Evolutionary conservation across 148 eudicot genomes (phyloP).

Genomic region (Mesembryanthemum crystallinum): DNA sequence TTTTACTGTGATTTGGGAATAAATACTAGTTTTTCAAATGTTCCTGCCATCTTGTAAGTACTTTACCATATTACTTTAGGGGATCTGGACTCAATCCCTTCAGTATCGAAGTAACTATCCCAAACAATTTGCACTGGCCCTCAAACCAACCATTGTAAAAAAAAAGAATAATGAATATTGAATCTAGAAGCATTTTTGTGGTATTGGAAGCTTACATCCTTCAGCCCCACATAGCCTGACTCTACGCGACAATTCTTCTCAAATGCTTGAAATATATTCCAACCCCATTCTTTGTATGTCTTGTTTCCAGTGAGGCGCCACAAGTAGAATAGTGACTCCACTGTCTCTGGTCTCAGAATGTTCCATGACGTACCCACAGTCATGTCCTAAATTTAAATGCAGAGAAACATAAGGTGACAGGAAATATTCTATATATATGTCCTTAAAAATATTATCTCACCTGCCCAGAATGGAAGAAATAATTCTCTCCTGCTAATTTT

Average conservation of each 20-base stretch:
- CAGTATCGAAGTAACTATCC: not conserved
- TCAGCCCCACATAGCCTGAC: constrained; percentile 94
- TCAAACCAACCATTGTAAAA: not conserved
- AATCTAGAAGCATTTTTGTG: not conserved
- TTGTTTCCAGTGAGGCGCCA: constrained; percentile 97
- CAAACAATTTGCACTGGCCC: too few relatives aligned
- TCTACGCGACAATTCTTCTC: constrained; percentile 92
- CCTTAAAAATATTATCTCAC: not conserved
- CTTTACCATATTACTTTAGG: too few relatives aligned
- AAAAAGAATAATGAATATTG: not conserved
- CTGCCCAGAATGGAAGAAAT: constrained; percentile 51
- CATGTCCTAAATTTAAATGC: constrained; percentile 63
- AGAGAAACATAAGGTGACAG: constrained; percentile 2
- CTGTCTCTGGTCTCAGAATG: constrained; percentile 97
- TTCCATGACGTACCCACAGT: constrained; percentile 98
- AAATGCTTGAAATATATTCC: constrained; percentile 98
- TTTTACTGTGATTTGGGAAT: too few relatives aligned
- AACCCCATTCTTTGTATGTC: constrained; percentile 99
- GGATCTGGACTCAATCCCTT: too few relatives aligned
- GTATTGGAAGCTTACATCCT: constrained; percentile 69
- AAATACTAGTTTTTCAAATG: too few relatives aligned
- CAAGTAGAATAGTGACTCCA: constrained; percentile 92
- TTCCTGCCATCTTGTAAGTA: too few relatives aligned
- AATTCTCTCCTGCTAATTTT: constrained; percentile 97
- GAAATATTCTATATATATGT: not conserved